These are phyloP conservation scores for Penicillium janthinellum DNA, from an alignment of 2,329 filamentous ascomycete genomes.

Conservation along the genomic window DNA sequence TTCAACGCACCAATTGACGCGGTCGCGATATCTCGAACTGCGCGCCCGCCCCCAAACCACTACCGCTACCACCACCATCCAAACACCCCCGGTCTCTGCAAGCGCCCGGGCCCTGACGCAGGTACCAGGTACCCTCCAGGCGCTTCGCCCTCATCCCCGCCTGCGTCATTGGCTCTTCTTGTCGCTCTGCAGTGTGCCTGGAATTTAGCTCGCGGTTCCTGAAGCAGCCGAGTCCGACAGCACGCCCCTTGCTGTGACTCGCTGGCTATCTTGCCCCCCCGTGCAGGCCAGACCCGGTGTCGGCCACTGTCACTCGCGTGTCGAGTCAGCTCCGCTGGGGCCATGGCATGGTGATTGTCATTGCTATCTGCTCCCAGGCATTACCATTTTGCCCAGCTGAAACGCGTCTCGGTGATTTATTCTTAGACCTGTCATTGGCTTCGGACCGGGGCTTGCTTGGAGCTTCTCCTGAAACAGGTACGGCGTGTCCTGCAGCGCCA, in stretches of 20 bases:
- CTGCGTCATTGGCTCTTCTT: constrained; percentile 21
- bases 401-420: constrained; percentile 21
- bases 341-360: constrained; percentile 17
- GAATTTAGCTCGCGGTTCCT: constrained; percentile 26
- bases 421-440: constrained; percentile 27
- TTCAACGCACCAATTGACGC: neutral
- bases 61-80: neutral
- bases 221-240: constrained; percentile 18
- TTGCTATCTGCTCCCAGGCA: neutral
- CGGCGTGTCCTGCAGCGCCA: constrained; percentile 5
- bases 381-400: constrained; percentile 9
- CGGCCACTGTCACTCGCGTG: constrained; percentile 3
- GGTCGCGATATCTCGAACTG: neutral
- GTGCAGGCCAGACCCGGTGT: neutral
- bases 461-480: constrained; percentile 23
- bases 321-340: constrained; percentile 8
- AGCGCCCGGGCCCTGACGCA: constrained; percentile 22
- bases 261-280: neutral
- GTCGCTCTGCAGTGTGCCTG: constrained; percentile 20
- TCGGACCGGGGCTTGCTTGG: neutral
- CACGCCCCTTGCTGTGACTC: neutral
- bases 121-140: constrained; percentile 14
- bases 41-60: neutral
- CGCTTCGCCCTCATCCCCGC: constrained; percentile 20
- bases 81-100: constrained; percentile 9